These are phyloP conservation scores for Microthyrium microscopicum DNA, from an alignment of 2,329 filamentous ascomycete species.

Conservation along the genomic window DNA sequence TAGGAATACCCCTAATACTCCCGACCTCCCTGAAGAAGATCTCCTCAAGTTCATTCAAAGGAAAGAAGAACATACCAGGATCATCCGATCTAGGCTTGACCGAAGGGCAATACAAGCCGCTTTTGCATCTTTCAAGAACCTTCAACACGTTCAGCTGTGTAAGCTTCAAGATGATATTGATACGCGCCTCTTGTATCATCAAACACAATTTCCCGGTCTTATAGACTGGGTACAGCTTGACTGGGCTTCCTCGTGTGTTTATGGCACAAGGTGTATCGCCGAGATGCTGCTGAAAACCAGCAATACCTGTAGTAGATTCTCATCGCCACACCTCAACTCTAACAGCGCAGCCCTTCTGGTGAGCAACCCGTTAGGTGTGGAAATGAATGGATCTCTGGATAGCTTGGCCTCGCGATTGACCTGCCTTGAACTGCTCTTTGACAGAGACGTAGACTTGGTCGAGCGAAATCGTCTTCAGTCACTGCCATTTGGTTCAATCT, in stretches of 20 bases:
- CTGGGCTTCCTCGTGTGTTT: constrained; percentile 47
- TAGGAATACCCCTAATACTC: not conserved
- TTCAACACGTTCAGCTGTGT: constrained; percentile 49
- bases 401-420: constrained; percentile 39
- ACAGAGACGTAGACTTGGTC: constrained; percentile 45
- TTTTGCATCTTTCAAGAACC: constrained; percentile 38
- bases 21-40: too few relatives aligned
- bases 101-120: constrained; percentile 35
- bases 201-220: constrained; percentile 20
- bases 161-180: constrained; percentile 44
- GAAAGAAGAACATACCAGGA: constrained; percentile 33
- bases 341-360: constrained; percentile 38
- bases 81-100: constrained; percentile 36
- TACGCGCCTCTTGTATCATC: constrained; percentile 32
- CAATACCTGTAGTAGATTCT: constrained; percentile 42
- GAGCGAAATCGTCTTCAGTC: constrained; percentile 41
- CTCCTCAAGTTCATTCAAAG: too few relatives aligned
- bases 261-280: constrained; percentile 42
- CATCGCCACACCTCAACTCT: constrained; percentile 45
- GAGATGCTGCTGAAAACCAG: constrained; percentile 38
- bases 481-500: constrained; percentile 38
- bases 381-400: constrained; percentile 28
- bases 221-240: constrained; percentile 33
- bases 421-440: constrained; percentile 47
- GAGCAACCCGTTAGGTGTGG: constrained; percentile 13